phyloP scores from a whole-genome alignment of 2,329 filamentous ascomycete species.

The Fusarium phyllophilum region DNA sequence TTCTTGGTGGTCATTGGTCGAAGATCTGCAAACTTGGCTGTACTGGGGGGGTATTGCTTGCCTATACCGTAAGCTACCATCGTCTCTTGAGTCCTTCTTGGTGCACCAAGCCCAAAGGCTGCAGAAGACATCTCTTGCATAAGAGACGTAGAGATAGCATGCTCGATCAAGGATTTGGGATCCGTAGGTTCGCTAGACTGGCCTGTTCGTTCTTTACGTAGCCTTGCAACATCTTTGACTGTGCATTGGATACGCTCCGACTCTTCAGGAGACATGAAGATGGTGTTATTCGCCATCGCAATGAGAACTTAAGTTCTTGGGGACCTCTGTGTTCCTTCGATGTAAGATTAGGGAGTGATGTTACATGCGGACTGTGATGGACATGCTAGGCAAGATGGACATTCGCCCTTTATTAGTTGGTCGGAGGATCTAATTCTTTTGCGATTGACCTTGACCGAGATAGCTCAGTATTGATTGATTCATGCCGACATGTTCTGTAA shows the following conservation, averaged over 20 bases:
- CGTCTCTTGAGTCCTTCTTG: conserved; percentile 29
- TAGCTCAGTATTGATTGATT: not conserved
- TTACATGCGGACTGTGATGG: accelerated
- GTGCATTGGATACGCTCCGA: conserved; percentile 43
- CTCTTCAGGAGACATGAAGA: conserved; percentile 49
- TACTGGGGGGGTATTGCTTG: conserved; percentile 42
- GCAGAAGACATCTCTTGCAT: conserved; percentile 47
- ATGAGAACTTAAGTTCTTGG: accelerated
- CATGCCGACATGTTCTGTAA: accelerated
- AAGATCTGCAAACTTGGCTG: conserved; percentile 27
- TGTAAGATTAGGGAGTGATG: no score
- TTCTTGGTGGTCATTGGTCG: conserved; percentile 41
- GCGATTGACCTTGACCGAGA: not conserved
- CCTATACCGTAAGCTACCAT: conserved; percentile 46
- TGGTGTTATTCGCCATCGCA: conserved; percentile 40
- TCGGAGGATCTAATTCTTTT: not conserved
- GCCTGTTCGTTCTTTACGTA: conserved; percentile 36
- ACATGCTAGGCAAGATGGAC: not conserved
- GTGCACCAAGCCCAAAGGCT: conserved; percentile 22
- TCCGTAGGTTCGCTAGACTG: conserved; percentile 36
- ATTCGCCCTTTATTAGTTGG: no score
- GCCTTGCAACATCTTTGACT: conserved; percentile 33
- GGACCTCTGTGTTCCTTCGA: accelerated
- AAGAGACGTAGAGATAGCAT: conserved; percentile 45
- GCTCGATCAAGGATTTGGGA: conserved; percentile 28